Base-by-base conservation (phyloP, 306 rosid genomes). In the Ceratonia siliqua region DNA sequence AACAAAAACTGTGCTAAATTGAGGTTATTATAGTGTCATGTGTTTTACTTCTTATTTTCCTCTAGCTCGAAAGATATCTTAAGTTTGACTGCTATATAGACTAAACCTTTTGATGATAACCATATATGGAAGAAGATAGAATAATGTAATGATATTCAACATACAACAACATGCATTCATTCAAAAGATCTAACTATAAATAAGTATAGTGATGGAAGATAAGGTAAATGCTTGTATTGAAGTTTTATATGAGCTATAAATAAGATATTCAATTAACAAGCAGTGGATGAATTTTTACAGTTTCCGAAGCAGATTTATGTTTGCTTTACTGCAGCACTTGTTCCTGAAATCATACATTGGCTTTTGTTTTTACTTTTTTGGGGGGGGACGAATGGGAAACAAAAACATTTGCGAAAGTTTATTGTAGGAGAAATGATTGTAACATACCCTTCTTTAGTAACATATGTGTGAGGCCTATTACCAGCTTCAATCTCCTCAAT, bases 301-400 rank as follows among this genome's bases (percentile, higher is more conserved):
- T 69, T 80, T 74, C 68, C 68, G 72, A 72, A 61, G 58, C 72
- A 72, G 53, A 55, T 75, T 56, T 68, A 53, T 70, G 64, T 65
- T 62, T 62, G 62, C 20, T 57, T 32, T n/a, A n/a, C n/a, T 46
- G 32, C 56, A 70, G 7, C 35, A 59, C 76, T 28, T 39, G 48
- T 65, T 58, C 70, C 39, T 52, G 70, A 79, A n/a, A 81, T 35
- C 81, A 63, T 81, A 79, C 84, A 79, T 38, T 55, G 49, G 42
- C 21, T 11, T 30, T 42, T 55, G 76, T 52, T 45, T 28, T 22
- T 28, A 71, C 30, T n/a, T n/a, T 20, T 64, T 39, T 42, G 18
- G 52, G 17, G 43, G 30, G 20, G 43, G 46, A 45, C n/a, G 25
- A 72, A 46, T 32, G 9, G 24, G 58, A 43, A 70, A 73, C 28